Base-by-base conservation (phyloP, 2,329 filamentous ascomycete species). In the Cladophialophora psammophila region DNA sequence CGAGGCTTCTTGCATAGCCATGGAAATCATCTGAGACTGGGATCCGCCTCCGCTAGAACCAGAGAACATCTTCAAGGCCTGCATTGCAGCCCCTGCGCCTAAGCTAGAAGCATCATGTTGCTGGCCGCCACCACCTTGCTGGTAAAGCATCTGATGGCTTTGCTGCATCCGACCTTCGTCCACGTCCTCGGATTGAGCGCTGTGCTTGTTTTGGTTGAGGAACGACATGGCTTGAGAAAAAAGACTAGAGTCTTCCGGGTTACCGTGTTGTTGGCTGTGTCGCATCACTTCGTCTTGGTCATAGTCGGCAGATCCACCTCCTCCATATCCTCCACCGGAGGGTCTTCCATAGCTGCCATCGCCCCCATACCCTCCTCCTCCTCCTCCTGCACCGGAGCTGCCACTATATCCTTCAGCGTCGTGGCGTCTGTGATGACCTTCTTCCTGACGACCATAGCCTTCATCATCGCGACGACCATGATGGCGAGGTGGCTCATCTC, bases 1-100 rank as follows among this genome's bases (percentile, higher is more conserved):
- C 75, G 89, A 90, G 38, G 93, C 94, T 82, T 97, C 91, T 8
- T 86, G 88, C 92, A 97, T 94, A 52, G 94, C 94, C 77, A 96
- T 83, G 4, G 90, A 91, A 69, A 97, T 86, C 75, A 97, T 92
- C 69, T 90, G 87, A 77, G 90, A 92, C 84, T 96, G 90, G 72
- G 88, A 87, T 75, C 84, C 82, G 56, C 80, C 69, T 34, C 74
- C 72, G 2, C 73, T 71, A 5, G 71, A 63, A 20, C 76, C 69
- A 18, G 74, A 62, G 12, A 71, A 96, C 93, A 67, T 92, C 91
- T 60, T 94, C 90, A 73, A 84, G 81, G 74, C 94, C 91, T 83
- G 78, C 77, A 83, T 75, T 0, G 81, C 81, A 3, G 81, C 81
- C 0, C 81, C 81, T 0, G 78, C 77, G 9, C 81, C 81, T 6